Conservation (phyloP, 2,329 filamentous ascomycete genomes). For the Pyricularia pennisetigena region DNA sequence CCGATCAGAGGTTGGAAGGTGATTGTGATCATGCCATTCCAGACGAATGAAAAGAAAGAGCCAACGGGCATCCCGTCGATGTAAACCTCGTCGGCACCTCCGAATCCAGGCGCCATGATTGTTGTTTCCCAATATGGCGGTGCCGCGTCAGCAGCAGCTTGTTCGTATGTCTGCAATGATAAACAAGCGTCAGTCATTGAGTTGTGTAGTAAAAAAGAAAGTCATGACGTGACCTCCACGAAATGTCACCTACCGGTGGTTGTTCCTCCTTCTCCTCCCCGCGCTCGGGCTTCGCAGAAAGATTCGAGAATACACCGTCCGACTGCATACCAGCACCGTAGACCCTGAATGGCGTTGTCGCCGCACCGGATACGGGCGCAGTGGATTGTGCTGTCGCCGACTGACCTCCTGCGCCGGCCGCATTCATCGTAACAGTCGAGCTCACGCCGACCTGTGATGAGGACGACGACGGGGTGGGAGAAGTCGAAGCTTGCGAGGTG, state of each 20-base stretch:
- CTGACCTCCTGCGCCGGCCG: constrained; percentile 14
- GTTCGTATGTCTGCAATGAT: constrained; percentile 73
- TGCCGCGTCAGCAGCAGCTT: constrained; percentile 90
- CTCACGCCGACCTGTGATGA: constrained; percentile 3
- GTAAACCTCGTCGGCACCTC: constrained; percentile 89
- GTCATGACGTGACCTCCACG: neutral
- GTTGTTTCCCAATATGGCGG: constrained; percentile 99
- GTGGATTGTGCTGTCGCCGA: constrained; percentile 16
- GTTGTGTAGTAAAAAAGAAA: neutral
- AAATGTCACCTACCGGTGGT: constrained; percentile 64
- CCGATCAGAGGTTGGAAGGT: constrained; percentile 86
- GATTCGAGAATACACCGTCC: constrained; percentile 93
- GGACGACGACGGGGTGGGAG: constrained; percentile 11
- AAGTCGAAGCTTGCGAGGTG: constrained; percentile 4
- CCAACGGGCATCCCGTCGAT: constrained; percentile 92
- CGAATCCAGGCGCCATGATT: constrained; percentile 84
- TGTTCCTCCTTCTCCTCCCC: constrained; percentile 76
- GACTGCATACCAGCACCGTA: constrained; percentile 70
- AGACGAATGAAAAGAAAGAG: constrained; percentile 76
- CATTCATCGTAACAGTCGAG: neutral
- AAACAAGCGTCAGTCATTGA: constrained; percentile 21
- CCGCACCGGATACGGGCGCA: constrained; percentile 5
- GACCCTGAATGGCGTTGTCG: constrained; percentile 36
- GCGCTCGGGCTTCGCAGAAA: constrained; percentile 80
- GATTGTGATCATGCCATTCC: constrained; percentile 95